Base-by-base conservation (phyloP, 2,329 filamentous ascomycete species). In the Venturia asperata region DNA sequence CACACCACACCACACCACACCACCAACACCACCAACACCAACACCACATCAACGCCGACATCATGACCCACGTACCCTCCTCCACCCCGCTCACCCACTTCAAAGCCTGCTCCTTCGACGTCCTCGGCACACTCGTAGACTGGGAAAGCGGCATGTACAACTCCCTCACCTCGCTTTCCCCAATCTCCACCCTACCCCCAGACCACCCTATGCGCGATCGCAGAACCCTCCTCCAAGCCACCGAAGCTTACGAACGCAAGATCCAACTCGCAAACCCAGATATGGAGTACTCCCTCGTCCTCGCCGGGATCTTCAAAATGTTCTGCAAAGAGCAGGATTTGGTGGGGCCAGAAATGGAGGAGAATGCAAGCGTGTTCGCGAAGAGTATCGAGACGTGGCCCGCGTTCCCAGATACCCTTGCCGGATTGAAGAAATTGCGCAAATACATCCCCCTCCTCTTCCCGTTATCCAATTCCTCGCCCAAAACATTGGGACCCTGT, bases 91-190 rank as follows among this genome's bases (percentile, higher is more conserved):
- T 66, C 27, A 66, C 65, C 42, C 30, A 55, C 41, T 66, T 66
- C 72, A 76, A 75, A 30, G 75, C 84, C 66, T 83, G 91, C 62
- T 86, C 85, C 37, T 66, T 66, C 45, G 64, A 66, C 24, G 43
- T 66, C 42, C 61, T 45, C 42, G 65, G 64, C 41, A 66, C 63
- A n/a, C 64, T 66, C 52, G 66, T 66, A 42, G 65, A 66, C 78
- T 91, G 88, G 88, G 87, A 91, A 73, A 73, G 77, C n/a, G 88
- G 88, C 66, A 82, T 91, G 65, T 74, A 82, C 63, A 68, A 74
- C 2, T 79, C 82, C 3, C 79, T 91, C 1, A 72, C 79, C 5
- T 71, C 74, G 37, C 70, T 74, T 30, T 79, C 83, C 0, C 71
- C 84, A 15, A 75, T 84, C 42, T 72, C 79, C 37, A 75, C 72